phyloP scores from a whole-genome alignment of 2,329 filamentous ascomycete species.

The Chrysoporthe puriensis region DNA sequence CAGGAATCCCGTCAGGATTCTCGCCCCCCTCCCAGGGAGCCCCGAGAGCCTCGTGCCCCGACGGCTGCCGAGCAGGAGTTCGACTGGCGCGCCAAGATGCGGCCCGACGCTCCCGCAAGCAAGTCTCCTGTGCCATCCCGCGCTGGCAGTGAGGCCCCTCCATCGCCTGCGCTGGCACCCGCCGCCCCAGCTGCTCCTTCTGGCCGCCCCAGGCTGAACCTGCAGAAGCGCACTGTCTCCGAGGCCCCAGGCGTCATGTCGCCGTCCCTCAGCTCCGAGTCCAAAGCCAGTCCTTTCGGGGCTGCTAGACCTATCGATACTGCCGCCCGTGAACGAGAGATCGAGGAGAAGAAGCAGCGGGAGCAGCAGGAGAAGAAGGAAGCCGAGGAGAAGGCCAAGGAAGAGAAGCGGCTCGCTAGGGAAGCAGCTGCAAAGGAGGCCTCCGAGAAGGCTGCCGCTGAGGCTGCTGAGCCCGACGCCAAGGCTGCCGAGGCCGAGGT shows the following conservation, averaged over 20 bases:
- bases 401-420: conserved; percentile 68
- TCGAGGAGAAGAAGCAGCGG: conserved; percentile 84
- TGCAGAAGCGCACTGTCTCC: conserved; percentile 88
- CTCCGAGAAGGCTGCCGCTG: conserved; percentile 42
- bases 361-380: conserved; percentile 82
- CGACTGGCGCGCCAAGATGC: conserved; percentile 92
- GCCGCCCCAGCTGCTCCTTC: conserved; percentile 55
- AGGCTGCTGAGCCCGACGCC: conserved; percentile 32
- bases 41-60: conserved; percentile 64
- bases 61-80: conserved; percentile 92
- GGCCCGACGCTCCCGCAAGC: conserved; percentile 66
- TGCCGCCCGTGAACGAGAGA: conserved; percentile 81
- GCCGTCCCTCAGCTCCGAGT: conserved; percentile 60
- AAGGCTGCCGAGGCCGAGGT: not conserved
- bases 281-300: conserved; percentile 92
- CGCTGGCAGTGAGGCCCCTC: conserved; percentile 75
- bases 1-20: conserved; percentile 66
- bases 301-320: conserved; percentile 94
- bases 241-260: conserved; percentile 62
- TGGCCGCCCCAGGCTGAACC: conserved; percentile 80
- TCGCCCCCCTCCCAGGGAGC: conserved; percentile 67
- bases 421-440: conserved; percentile 66
- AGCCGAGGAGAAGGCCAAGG: conserved; percentile 82
- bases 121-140: conserved; percentile 70
- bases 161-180: conserved; percentile 64